Evolutionary conservation across 1,284 basidiomycete species (phyloP), one percentile per base, ranked within the genome.

Genomic region (Neonothopanus nambi): DNA sequence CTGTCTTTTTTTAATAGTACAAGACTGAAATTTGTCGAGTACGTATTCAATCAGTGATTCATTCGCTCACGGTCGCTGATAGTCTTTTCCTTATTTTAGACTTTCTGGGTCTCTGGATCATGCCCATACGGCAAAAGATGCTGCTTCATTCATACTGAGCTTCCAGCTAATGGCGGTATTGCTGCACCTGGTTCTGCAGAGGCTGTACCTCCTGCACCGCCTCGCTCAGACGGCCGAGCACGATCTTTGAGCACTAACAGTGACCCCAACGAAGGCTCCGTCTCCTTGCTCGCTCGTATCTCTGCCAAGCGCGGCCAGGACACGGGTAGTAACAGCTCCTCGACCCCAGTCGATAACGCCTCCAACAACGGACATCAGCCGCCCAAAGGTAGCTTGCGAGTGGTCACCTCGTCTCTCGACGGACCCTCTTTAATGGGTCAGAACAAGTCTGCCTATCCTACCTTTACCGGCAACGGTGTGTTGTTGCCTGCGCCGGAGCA

Each of bases 21-120:
- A 95, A 95, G 73, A 94, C 93, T 9, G 91, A 94, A 71, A 91
- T 93, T 56, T 95, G 93, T 68, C 84, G 91, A 70, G 89, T 91
- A 63, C 61, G 85, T 74, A 20, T 51, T 55, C 55, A 58, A 36
- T 49, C 52, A 53, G 39, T 39, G 51, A 17, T 48, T 60, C 21
- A 48, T 50, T 46, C 53, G 56, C 35, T 61, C 53, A 65, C 33
- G 2, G 15, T 42, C 38, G 20, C 37, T 42, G 20, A 44, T 18
- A 11, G 21, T 20, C 3, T 28, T 49, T 36, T 33, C 30, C 20
- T 52, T 52, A 51, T 58, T 56, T 23, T 61, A 91, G 86, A 91
- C 92, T 2, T 95, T 94, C 75, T 92, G 91, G 89, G 88, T 93
- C 18, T 91, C 91, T 48, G 92, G 92, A 21, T 89, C 89, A 15